Conservation (phyloP, 805 yeast species). For the Barnettozyma botsteinii region DNA sequence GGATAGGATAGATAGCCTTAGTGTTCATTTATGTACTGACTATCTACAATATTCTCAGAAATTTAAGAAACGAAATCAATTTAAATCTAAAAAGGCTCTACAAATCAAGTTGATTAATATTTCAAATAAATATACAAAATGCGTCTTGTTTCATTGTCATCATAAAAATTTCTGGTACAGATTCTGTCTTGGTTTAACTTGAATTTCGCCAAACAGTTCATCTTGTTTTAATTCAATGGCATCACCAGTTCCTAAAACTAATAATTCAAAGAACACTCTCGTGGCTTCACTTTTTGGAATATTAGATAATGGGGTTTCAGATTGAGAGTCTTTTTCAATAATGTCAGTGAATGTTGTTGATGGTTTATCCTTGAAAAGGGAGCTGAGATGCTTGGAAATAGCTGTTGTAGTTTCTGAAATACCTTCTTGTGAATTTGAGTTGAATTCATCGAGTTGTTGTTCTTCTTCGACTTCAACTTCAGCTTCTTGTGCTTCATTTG, state of each 20-base stretch:
- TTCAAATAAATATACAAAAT: not conserved
- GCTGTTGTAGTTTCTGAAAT: conserved; percentile 46
- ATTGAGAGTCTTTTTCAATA: conserved; percentile 26
- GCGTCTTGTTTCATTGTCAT: too few relatives aligned
- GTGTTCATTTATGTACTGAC: too few relatives aligned
- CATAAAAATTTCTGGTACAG: conserved; percentile 7
- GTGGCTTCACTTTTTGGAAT: conserved; percentile 55
- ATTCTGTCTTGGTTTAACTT: conserved; percentile 8
- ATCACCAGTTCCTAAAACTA: conserved; percentile 75
- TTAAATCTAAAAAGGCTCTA: too few relatives aligned
- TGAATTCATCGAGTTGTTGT: conserved; percentile 18
- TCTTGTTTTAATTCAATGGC: conserved; percentile 60
- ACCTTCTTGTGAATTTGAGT: conserved; percentile 23
- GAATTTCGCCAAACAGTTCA: conserved; percentile 49
- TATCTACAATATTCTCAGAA: too few relatives aligned
- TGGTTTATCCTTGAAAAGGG: conserved; percentile 21
- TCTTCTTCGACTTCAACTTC: conserved; percentile 9
- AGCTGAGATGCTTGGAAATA: conserved; percentile 44
- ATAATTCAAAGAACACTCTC: conserved; percentile 71
- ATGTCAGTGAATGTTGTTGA: conserved; percentile 33
- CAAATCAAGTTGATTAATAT: too few relatives aligned
- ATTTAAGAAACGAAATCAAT: too few relatives aligned
- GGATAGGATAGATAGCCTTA: too few relatives aligned
- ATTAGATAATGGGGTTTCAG: conserved; percentile 27
- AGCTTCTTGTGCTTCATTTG: conserved; percentile 4